Conservation (phyloP, 768 basidiomycete species). For the Termitomyces sp. region DNA sequence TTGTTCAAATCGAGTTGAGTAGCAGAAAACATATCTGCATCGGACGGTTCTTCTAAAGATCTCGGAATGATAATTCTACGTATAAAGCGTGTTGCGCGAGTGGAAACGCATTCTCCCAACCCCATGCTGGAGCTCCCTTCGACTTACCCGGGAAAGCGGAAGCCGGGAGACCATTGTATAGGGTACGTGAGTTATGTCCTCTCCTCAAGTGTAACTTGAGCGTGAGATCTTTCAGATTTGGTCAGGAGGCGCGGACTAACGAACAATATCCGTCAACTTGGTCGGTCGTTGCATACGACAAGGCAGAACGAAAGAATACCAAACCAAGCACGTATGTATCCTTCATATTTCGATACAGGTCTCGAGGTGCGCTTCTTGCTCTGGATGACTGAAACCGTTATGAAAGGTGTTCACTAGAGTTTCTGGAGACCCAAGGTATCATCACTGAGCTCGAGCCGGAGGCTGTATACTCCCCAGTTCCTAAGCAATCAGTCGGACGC, state of each 20-base stretch:
- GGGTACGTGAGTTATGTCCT: constrained; percentile 29
- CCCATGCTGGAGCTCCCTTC: constrained; percentile 32
- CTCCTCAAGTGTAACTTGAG: background rate
- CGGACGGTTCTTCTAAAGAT: constrained; percentile 27
- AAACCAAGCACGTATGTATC: constrained; percentile 49
- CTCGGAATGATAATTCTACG: constrained; percentile 49
- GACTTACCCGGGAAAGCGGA: constrained; percentile 27
- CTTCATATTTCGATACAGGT: constrained; percentile 63
- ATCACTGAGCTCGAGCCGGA: constrained; percentile 26
- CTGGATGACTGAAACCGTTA: background rate
- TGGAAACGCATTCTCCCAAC: constrained; percentile 30
- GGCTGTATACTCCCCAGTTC: constrained; percentile 12
- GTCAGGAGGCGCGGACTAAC: constrained; percentile 31
- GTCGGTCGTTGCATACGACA: constrained; percentile 43
- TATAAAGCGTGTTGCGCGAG: constrained; percentile 31
- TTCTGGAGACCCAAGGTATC: constrained; percentile 47
- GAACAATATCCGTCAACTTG: constrained; percentile 47
- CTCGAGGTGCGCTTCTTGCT: constrained; percentile 33
- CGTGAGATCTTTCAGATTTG: constrained; percentile 32
- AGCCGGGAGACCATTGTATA: constrained; percentile 36
- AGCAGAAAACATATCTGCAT: constrained; percentile 3
- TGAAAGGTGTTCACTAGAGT: constrained; percentile 27
- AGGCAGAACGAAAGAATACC: constrained; percentile 17
- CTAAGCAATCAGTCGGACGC: constrained; percentile 21
- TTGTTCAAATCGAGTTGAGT: background rate